Evolutionary conservation across 1,284 basidiomycete species (phyloP).

Genomic region (Ceratobasidium sp.): DNA sequence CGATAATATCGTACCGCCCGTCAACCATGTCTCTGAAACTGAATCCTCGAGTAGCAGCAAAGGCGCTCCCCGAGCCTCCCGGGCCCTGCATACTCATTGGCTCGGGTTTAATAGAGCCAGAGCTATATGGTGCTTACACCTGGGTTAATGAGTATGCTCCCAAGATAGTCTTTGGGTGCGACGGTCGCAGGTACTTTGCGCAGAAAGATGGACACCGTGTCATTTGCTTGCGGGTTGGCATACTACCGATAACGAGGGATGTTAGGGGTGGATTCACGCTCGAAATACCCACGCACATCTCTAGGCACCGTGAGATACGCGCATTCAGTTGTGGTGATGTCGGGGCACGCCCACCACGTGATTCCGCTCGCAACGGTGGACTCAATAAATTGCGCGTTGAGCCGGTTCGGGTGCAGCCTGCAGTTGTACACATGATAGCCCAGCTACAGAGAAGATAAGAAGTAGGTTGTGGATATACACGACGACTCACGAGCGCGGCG

Average conservation of each 20-base stretch:
- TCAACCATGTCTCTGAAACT: conserved; percentile 43
- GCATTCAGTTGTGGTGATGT: conserved; percentile 45
- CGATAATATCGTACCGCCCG: conserved; percentile 37
- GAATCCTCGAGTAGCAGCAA: conserved; percentile 32
- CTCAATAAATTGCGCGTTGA: conserved; percentile 3
- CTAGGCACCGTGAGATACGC: conserved; percentile 49
- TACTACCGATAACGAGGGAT: conserved; percentile 4
- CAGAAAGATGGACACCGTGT: conserved; percentile 32
- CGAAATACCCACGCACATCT: conserved; percentile 10
- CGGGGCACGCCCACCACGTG: conserved; percentile 48
- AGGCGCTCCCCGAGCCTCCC: conserved; percentile 46
- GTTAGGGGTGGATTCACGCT: not conserved
- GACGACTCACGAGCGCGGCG: conserved; percentile 10
- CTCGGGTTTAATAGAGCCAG: not conserved
- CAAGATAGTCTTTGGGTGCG: conserved; percentile 27
- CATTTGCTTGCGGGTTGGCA: conserved; percentile 20
- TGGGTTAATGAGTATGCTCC: conserved; percentile 33
- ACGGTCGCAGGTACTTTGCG: conserved; percentile 36
- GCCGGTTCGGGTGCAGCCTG: not conserved
- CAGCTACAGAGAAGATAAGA: conserved; percentile 4
- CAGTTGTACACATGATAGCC: conserved; percentile 2
- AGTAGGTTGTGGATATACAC: not conserved
- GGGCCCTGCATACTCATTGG: conserved; percentile 45
- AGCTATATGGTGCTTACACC: conserved; percentile 5
- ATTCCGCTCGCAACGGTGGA: conserved; percentile 34